These are phyloP conservation scores for Colletotrichum gloeosporioides DNA, from an alignment of 2,329 filamentous ascomycete species.

Conservation along the genomic window DNA sequence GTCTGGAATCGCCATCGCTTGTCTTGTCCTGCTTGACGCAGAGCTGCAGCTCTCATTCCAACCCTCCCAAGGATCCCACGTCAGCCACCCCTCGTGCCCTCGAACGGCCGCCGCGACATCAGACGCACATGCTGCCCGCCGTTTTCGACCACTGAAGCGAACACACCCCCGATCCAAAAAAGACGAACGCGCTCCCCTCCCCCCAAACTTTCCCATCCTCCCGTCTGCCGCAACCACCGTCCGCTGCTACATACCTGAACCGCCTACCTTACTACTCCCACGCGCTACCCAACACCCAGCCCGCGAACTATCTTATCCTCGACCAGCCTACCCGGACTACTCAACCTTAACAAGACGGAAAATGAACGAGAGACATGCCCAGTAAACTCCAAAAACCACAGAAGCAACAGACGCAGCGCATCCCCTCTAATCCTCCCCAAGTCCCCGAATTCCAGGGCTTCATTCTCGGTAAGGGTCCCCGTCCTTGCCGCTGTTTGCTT, in stretches of 20 bases:
- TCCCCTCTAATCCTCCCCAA: not conserved
- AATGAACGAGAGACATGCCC: conserved; percentile 32
- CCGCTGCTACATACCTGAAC: not conserved
- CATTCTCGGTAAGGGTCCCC: conserved; percentile 22
- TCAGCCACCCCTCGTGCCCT: not conserved
- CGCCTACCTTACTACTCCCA: not conserved
- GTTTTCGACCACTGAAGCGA: conserved; percentile 2
- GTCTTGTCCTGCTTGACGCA: not conserved
- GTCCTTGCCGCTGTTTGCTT: not conserved
- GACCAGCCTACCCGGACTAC: not conserved
- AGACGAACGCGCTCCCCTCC: conserved; percentile 5
- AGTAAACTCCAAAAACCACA: conserved; percentile 30
- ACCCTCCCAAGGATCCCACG: not conserved
- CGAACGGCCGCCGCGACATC: not conserved
- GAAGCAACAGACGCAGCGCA: conserved; percentile 33
- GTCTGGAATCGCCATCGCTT: not conserved
- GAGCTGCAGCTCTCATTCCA: not conserved
- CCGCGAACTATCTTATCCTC: not conserved
- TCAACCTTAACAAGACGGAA: not conserved
- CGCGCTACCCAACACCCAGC: not conserved
- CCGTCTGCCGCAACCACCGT: not conserved
- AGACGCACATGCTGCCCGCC: conserved; percentile 1
- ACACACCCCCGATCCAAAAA: not conserved
- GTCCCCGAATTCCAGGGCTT: conserved; percentile 35
- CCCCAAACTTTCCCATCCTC: not conserved